Base-by-base conservation (phyloP, 2,329 filamentous ascomycete genomes). In the Penicillium sp. region DNA sequence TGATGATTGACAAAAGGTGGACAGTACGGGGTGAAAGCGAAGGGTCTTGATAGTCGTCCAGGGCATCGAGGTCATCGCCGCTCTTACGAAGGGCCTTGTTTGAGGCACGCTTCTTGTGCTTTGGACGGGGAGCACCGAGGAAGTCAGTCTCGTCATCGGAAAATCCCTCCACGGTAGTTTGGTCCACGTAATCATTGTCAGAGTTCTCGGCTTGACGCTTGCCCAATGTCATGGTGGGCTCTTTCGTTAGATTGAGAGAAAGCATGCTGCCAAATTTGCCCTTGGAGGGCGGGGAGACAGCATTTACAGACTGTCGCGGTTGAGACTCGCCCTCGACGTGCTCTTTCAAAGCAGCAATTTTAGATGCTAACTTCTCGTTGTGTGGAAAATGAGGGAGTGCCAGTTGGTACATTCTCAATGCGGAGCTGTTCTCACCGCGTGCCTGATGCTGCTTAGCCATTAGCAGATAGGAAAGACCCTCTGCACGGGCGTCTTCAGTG, bases 401-500 rank as follows among this genome's bases (percentile, higher is more conserved):
- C 56, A 88, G 76, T 66, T 92, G 86, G 65, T 95, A 96, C 82
- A 93, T 92, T 59, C 82, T 83, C 52, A 97, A 72, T 0, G 91
- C 89, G 29, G 82, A 87, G 3, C 75, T 76, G 44, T 95, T 84
- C 58, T 96, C 88, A 1, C 89, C 89, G 3, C 83, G 80, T 45
- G 89, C 88, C 65, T 91, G 90, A 64, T 95, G 88, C 66, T 96
- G 90, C 57, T 93, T 88, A 1, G 89, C 92, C 78, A 93, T 89
- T n/a, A 96, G 77, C 29, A 97, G 73, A 61, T 87, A 89, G 9
- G 89, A 87, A 25, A 97, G 71, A 0, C 92, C 93, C 55, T 95
- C 89, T 0, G 88, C 85, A 46, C 87, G 83, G 24, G 79, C 76
- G 60, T 95, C 89, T 32, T 91, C 88, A 40, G 79, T 81, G 18